Conservation (phyloP, 202 grass and related monocot genomes). For the Saccharum hybrid region DNA sequence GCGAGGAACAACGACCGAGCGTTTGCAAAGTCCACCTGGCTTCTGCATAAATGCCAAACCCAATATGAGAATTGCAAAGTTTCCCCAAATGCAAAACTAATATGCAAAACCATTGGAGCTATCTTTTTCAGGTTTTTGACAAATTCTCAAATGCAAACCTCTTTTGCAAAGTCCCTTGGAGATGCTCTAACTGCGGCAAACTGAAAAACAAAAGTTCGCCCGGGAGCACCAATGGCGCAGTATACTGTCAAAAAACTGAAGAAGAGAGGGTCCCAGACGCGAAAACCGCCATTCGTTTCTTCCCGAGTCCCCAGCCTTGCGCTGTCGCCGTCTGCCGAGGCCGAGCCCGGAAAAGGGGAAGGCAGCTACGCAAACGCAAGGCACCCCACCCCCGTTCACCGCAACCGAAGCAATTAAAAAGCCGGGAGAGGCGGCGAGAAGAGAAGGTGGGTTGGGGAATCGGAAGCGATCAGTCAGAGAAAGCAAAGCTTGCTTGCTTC, state of each 20-base stretch:
- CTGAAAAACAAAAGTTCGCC: too few relatives aligned
- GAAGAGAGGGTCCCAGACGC: constrained; percentile 12
- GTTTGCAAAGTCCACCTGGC: too few relatives aligned
- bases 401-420: constrained; percentile 51
- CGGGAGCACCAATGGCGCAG: too few relatives aligned
- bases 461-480: constrained; percentile 41
- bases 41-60: too few relatives aligned
- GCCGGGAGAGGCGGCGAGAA: neutral
- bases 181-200: too few relatives aligned
- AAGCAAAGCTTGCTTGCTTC: constrained; percentile 23
- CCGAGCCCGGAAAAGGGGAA: constrained; percentile 22
- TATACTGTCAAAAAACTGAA: neutral
- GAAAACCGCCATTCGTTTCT: constrained; percentile 1
- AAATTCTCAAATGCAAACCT: too few relatives aligned
- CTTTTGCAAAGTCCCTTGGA: too few relatives aligned
- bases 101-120: too few relatives aligned
- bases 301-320: neutral
- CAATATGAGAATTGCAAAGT: too few relatives aligned
- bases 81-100: too few relatives aligned
- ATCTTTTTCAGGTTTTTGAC: too few relatives aligned
- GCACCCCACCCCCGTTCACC: constrained; percentile 8
- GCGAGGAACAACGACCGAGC: too few relatives aligned
- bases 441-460: constrained; percentile 20
- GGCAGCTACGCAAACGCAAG: constrained; percentile 33
- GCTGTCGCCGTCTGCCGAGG: constrained; percentile 25